A percentile compares a stretch with the other conserved stretches of the same genome.
Evolutionary conservation across 116 monocot species (phyloP).

Genomic region (Posidonia oceanica): DNA sequence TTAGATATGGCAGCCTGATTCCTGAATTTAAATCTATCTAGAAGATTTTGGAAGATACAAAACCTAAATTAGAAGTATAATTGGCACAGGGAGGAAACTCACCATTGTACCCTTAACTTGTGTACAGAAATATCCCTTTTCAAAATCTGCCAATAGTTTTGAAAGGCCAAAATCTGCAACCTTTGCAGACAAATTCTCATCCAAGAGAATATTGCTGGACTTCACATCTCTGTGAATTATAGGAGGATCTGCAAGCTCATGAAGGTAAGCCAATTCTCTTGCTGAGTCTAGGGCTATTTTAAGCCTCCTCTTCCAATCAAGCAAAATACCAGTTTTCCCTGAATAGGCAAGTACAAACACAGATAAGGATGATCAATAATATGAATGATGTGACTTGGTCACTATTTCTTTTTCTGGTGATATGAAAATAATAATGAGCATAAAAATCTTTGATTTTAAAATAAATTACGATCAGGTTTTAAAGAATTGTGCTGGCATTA

Average conservation of each 20-base stretch:
- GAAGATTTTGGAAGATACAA: neutral
- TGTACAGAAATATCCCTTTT: constrained; percentile 18
- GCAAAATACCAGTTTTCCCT: constrained; percentile 13
- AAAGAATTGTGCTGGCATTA: neutral
- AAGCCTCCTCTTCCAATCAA: constrained; percentile 17
- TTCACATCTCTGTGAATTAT: constrained; percentile 37
- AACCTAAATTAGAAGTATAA: too few relatives aligned
- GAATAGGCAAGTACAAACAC: neutral
- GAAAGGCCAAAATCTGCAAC: constrained; percentile 30
- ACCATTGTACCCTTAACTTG: constrained; percentile 25
- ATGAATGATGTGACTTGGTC: neutral
- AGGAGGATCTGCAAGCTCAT: constrained; percentile 20
- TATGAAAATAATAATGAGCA: neutral
- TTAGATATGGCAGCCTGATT: neutral
- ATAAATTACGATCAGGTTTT: neutral
- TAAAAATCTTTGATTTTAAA: neutral
- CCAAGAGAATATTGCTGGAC: constrained; percentile 24
- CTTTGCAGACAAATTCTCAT: constrained; percentile 17
- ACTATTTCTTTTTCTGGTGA: too few relatives aligned
- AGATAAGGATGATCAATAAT: neutral
- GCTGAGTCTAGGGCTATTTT: constrained; percentile 12
- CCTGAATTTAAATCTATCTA: neutral
- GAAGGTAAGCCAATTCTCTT: constrained; percentile 22
- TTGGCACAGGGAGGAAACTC: neutral
- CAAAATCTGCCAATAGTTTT: constrained; percentile 7